These are phyloP conservation scores for Boletus speciosus DNA, from an alignment of 768 basidiomycete species.

Conservation along the genomic window DNA sequence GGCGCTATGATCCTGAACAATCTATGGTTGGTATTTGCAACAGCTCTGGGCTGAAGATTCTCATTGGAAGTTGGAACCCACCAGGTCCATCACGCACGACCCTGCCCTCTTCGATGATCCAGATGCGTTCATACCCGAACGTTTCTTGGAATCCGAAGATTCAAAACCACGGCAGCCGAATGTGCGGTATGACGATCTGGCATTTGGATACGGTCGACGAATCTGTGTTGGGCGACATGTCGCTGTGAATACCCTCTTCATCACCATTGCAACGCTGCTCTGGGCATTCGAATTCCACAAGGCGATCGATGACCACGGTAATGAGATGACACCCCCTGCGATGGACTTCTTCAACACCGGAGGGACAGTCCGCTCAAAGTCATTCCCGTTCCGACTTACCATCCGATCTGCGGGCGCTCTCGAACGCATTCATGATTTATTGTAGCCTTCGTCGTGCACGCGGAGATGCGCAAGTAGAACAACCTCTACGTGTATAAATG, in stretches of 20 bases:
- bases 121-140: slow-evolving; percentile 15
- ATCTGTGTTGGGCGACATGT: slow-evolving; percentile 7
- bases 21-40: not conserved
- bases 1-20: slow-evolving; percentile 4
- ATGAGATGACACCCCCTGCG: slow-evolving; percentile 4
- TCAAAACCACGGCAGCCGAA: not conserved
- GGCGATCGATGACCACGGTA: not conserved
- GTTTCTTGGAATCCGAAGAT: slow-evolving; percentile 4
- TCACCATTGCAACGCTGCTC: slow-evolving; percentile 4
- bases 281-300: slow-evolving; percentile 9
- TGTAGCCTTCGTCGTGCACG: not conserved
- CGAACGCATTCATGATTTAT: not conserved
- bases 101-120: slow-evolving; percentile 7
- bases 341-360: slow-evolving; percentile 4
- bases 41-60: not conserved
- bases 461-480: not conserved
- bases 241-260: slow-evolving; percentile 7
- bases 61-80: not conserved
- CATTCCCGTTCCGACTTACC: slow-evolving; percentile 2
- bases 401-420: not conserved
- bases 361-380: not conserved
- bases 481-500: no score
- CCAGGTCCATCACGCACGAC: slow-evolving; percentile 8
- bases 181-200: slow-evolving; percentile 8
- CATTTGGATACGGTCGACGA: slow-evolving; percentile 12